phyloP scores from a whole-genome alignment of 306 rosid genomes.

The Dalbergia cultrata region DNA sequence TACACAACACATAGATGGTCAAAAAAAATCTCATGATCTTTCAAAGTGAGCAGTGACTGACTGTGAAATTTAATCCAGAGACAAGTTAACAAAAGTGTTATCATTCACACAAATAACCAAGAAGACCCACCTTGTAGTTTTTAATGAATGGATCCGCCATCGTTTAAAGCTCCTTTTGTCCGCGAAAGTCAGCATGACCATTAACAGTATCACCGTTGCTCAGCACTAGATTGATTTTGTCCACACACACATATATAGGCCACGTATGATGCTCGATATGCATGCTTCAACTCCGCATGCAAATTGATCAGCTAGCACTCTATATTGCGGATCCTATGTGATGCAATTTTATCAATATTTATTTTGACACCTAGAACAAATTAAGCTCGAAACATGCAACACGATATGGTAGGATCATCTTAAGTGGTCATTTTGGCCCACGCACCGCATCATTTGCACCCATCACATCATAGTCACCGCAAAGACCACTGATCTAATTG shows the following conservation, averaged over 20 bases:
- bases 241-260: not conserved
- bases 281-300: slow-evolving; percentile 61
- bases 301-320: slow-evolving; percentile 39
- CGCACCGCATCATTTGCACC: slow-evolving; percentile 62
- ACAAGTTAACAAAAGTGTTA: slow-evolving; percentile 30
- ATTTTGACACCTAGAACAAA: not conserved
- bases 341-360: slow-evolving; percentile 29
- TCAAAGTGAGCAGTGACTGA: not conserved
- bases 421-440: slow-evolving; percentile 44
- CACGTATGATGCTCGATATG: slow-evolving; percentile 43
- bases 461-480: slow-evolving; percentile 58
- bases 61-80: not conserved
- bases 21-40: slow-evolving; percentile 25
- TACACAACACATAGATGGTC: not conserved
- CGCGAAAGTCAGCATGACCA: slow-evolving; percentile 52
- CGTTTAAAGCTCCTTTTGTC: slow-evolving; percentile 50
- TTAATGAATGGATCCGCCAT: slow-evolving; percentile 41
- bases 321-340: slow-evolving; percentile 27
- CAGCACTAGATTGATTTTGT: slow-evolving; percentile 35
- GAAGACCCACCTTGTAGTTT: slow-evolving; percentile 41
- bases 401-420: slow-evolving; percentile 31
- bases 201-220: slow-evolving; percentile 49
- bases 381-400: slow-evolving; percentile 35
- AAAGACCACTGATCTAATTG: slow-evolving; percentile 36
- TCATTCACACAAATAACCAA: slow-evolving; percentile 25